These are phyloP conservation scores for Melampsora allii-populina DNA, from an alignment of 1,284 basidiomycete genomes.

Conservation along the genomic window DNA sequence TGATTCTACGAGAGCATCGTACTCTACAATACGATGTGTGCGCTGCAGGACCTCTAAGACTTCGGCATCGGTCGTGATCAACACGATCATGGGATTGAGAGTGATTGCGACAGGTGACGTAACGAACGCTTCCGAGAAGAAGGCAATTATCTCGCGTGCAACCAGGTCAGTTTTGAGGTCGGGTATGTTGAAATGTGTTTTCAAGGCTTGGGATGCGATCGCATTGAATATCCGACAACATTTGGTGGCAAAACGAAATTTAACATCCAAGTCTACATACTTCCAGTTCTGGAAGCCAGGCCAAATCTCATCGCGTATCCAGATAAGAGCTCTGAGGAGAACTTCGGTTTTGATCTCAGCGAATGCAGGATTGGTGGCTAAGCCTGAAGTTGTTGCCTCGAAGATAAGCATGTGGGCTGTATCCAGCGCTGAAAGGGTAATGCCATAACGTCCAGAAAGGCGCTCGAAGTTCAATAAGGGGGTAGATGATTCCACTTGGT, in stretches of 20 bases:
- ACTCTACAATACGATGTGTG: slow-evolving; percentile 23
- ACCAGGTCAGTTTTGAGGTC: slow-evolving; percentile 28
- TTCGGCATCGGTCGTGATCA: slow-evolving; percentile 19
- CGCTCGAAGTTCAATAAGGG: slow-evolving; percentile 29
- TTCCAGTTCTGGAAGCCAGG: slow-evolving; percentile 43
- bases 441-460: slow-evolving; percentile 32
- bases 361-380: slow-evolving; percentile 25
- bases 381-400: slow-evolving; percentile 31
- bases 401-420: slow-evolving; percentile 31
- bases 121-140: slow-evolving; percentile 26
- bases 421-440: slow-evolving; percentile 38
- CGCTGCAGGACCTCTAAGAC: slow-evolving; percentile 27
- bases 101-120: slow-evolving; percentile 31
- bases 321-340: slow-evolving; percentile 27
- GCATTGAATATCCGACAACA: slow-evolving; percentile 20
- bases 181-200: slow-evolving; percentile 26
- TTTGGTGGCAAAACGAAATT: slow-evolving; percentile 36
- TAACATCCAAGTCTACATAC: slow-evolving; percentile 38
- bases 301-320: slow-evolving; percentile 43
- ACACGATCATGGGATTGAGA: slow-evolving; percentile 34
- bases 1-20: slow-evolving; percentile 17
- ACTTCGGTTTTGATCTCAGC: slow-evolving; percentile 37
- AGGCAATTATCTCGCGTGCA: slow-evolving; percentile 4
- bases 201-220: slow-evolving; percentile 28
- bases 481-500: not conserved